These are phyloP conservation scores for Lasiosphaeria ovina DNA, from an alignment of 495 filamentous ascomycete species.

Conservation along the genomic window DNA sequence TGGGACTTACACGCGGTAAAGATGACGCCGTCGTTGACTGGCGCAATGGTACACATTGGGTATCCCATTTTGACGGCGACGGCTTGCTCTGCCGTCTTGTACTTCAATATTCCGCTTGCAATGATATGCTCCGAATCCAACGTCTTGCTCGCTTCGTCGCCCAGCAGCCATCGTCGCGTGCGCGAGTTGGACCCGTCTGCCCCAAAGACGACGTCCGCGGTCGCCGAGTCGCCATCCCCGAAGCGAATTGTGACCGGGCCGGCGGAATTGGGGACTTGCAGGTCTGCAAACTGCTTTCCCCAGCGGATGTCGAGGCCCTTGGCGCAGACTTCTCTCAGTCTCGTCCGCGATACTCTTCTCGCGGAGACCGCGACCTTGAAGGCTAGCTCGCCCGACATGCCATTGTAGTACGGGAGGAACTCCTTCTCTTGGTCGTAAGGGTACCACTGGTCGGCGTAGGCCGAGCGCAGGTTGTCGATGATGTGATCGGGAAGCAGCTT, in stretches of 20 bases:
- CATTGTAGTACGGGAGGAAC: conserved; percentile 12
- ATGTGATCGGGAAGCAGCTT: conserved; percentile 11
- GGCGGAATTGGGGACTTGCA: neutral
- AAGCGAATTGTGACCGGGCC: conserved; percentile 6
- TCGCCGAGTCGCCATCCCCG: neutral
- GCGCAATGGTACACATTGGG: neutral
- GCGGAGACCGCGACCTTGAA: neutral
- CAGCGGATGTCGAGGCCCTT: conserved; percentile 10
- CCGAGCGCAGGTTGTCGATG: conserved; percentile 7
- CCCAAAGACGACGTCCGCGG: conserved; percentile 9
- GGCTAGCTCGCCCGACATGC: conserved; percentile 3
- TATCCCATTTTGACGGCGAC: neutral
- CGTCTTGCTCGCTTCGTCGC: neutral
- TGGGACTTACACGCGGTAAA: neutral
- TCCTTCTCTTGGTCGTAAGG: conserved; percentile 9
- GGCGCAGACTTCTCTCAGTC: neutral
- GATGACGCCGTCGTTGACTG: neutral
- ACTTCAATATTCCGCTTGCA: conserved; percentile 9
- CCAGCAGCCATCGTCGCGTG: conserved; percentile 8
- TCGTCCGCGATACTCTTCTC: conserved; percentile 5
- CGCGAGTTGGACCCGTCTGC: conserved; percentile 5
- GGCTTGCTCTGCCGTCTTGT: neutral
- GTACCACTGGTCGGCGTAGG: conserved; percentile 8
- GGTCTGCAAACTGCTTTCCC: neutral
- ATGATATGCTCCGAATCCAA: neutral